These are phyloP conservation scores for Cyclaneusma minus DNA, from an alignment of 2,329 filamentous ascomycete genomes.

Conservation along the genomic window DNA sequence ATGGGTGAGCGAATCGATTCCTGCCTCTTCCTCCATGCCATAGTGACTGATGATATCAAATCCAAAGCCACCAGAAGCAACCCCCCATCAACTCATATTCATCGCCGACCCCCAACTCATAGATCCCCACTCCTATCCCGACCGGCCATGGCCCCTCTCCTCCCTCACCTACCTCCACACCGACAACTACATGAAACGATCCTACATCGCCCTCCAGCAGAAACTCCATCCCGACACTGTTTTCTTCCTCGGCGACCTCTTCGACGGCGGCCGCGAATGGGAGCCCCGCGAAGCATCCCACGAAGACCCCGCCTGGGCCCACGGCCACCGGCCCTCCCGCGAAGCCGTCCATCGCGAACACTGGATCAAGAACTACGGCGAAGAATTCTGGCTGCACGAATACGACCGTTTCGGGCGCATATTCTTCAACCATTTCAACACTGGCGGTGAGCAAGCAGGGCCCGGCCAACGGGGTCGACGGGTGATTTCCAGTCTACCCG, in stretches of 20 bases:
- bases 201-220: conserved; percentile 64
- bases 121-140: conserved; percentile 61
- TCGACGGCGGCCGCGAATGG: conserved; percentile 95
- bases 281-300: conserved; percentile 49
- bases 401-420: conserved; percentile 76
- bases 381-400: conserved; percentile 74
- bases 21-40: conserved; percentile 4
- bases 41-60: conserved; percentile 6
- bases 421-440: conserved; percentile 58
- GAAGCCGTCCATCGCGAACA: conserved; percentile 42
- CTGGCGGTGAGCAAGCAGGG: conserved; percentile 36
- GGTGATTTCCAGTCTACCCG: conserved; percentile 72
- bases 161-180: conserved; percentile 56
- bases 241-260: conserved; percentile 85
- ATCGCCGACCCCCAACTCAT: conserved; percentile 60
- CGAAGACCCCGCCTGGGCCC: conserved; percentile 42
- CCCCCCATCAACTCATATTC: conserved; percentile 60
- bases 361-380: conserved; percentile 62
- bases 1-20: too few species aligned
- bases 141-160: conserved; percentile 55
- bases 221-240: conserved; percentile 71
- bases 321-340: conserved; percentile 29
- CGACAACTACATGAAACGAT: conserved; percentile 77
- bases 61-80: conserved; percentile 54
- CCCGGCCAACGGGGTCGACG: conserved; percentile 53